Base-by-base conservation (phyloP, 805 yeast genomes). In the Candida suzukii region DNA sequence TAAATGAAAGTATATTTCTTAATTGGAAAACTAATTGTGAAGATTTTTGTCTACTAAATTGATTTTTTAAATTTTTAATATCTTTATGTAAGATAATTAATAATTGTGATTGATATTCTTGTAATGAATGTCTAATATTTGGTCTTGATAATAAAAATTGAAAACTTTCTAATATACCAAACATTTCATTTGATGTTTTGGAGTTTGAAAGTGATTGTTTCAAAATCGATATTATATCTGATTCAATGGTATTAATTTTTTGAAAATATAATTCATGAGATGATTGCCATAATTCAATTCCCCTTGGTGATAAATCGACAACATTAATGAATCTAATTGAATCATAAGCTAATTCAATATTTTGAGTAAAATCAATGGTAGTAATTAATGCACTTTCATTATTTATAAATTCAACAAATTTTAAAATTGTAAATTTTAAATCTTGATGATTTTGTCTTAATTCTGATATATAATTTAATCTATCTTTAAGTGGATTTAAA, bases 401-500 rank as follows among this genome's bases (percentile, higher is more conserved):
- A 9, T 42, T 38, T 1, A 46, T 26, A 22, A 37, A 33, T 19
- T 37, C 27, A 16, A 28, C 30, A 26, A 53, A 34, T 16, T 26
- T 37, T 19, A 39, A 9, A n/a, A 50, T 41, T 2, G 50, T 45
- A 13, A 43, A 14, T 2, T 63, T 49, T 35, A 84, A 61, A 33
- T 73, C 70, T 26, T 74, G 63, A 48, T 87, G 91, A 12, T 69
- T 66, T 0, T 49, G 42, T 45, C 90, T 66, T 48, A 87, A 73
- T 0, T 52, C 49, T 4, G 51, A 52, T 1, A 82, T 47, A 26
- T 67, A 64, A 1, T 58, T 63, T 1, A 82, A 39, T 25, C 78
- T 61, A 1, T 70, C 71, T 43, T 63, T 68, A 21, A 76, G 41
- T 14, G 46, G 54, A 1, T 47, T 50, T 1, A 74, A 56, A 2